phyloP scores from a whole-genome alignment of 2,329 filamentous ascomycete genomes.

The Fusarium agapanthi region DNA sequence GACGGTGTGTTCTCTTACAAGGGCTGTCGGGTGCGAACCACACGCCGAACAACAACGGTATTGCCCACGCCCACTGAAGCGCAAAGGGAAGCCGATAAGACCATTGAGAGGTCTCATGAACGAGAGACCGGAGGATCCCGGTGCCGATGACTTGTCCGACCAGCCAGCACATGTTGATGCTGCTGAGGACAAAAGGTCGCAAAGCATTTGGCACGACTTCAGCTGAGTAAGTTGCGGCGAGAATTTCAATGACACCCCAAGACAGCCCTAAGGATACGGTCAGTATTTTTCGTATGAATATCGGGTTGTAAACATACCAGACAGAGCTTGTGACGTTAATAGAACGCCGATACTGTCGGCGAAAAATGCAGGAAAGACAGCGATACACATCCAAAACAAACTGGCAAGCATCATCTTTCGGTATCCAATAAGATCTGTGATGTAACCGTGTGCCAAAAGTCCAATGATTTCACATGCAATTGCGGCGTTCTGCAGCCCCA shows the following conservation, averaged over 20 bases:
- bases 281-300: neutral
- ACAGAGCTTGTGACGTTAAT: constrained; percentile 48
- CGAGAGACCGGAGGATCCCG: constrained; percentile 47
- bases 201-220: constrained; percentile 48
- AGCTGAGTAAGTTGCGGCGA: constrained; percentile 52
- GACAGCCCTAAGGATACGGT: constrained; percentile 39
- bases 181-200: constrained; percentile 48
- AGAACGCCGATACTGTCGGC: constrained; percentile 46
- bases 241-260: constrained; percentile 48
- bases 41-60: constrained; percentile 48
- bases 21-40: constrained; percentile 53
- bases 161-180: constrained; percentile 55
- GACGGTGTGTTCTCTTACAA: constrained; percentile 37
- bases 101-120: constrained; percentile 43
- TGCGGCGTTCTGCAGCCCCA: constrained; percentile 36
- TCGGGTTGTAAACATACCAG: constrained; percentile 13
- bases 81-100: constrained; percentile 48
- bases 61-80: constrained; percentile 53
- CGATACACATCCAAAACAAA: constrained; percentile 46
- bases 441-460: constrained; percentile 51
- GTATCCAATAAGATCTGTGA: constrained; percentile 50
- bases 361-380: constrained; percentile 53
- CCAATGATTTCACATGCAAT: constrained; percentile 46
- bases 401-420: constrained; percentile 51
- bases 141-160: constrained; percentile 52